Evolutionary conservation across 257 asterid genomes (phyloP), one percentile per base, ranked within the genome.

Genomic region (Nicotiana noctiflora): DNA sequence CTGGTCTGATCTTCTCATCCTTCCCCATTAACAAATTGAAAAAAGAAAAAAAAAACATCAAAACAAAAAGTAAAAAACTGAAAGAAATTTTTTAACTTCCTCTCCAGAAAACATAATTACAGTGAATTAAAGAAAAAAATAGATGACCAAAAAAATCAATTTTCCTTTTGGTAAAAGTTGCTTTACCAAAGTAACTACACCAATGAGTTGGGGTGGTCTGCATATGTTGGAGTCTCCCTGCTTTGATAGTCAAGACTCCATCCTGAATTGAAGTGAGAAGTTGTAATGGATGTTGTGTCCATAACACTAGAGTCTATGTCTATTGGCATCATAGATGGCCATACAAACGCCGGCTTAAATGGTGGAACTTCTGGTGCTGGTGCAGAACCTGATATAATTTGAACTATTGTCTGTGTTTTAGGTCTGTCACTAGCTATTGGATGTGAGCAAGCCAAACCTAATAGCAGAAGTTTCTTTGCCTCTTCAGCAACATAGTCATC

Each of bases 381-480:
- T 68, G 89, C 89, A 2, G 93, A 86, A 4, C 94, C 97, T 2
- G 89, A 81, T 82, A 91, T 84, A 25, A 92, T 93, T 86, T 93
- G 98, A 29, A 87, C 66, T 25, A 95, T 84, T 9, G 82, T 87
- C 63, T 87, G 89, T 17, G 95, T 85, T 76, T 74, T 88, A 44
- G 97, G 99, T 84, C 98, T 88, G 61, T 92, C 92, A 6, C 56
- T 72, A 0, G 98, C 96, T 15, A 18, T 75, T 0, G 99, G 98
- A 79, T 93, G 97, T 2, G 94, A 90, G 66, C 99, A 95, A 1
- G 97, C 93, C 81, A 95, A 75, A 51, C 96, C 99, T 51, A 95
- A 37, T n/a, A 89, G 84, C 57, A 95, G 87, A 32, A 95, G 88
- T 77, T 90, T 85, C 81, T 83, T 80, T 4, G 97, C 99, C 84